Evolutionary conservation across 495 filamentous ascomycete species (phyloP).

Genomic region (Glonium stellatum): DNA sequence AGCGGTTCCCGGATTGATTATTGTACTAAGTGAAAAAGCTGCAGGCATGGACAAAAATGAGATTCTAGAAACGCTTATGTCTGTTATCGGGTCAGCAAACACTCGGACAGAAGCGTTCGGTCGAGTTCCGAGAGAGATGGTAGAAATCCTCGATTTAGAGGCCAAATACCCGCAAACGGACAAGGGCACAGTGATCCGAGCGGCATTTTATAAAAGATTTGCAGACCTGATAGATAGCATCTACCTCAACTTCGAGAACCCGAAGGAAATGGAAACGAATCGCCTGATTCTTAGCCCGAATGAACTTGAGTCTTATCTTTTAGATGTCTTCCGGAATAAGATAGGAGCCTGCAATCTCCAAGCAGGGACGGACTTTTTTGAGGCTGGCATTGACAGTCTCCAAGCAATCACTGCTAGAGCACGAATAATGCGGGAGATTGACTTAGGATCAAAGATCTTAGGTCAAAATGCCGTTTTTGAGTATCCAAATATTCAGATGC

Average conservation of each 20-base stretch:
- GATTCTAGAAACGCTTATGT: no score
- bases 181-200: slow-evolving; percentile 30
- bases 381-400: slow-evolving; percentile 28
- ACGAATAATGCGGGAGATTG: slow-evolving; percentile 15
- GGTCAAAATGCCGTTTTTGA: slow-evolving; percentile 30
- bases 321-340: not conserved
- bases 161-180: slow-evolving; percentile 10
- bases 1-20: no score
- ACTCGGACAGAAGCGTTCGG: no score
- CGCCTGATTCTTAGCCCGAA: not conserved
- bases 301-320: slow-evolving; percentile 11
- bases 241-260: slow-evolving; percentile 8
- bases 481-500: not conserved
- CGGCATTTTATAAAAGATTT: slow-evolving; percentile 26
- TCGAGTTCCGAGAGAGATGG: no score
- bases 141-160: no score
- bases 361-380: slow-evolving; percentile 25
- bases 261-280: not conserved
- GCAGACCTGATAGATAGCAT: slow-evolving; percentile 20
- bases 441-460: slow-evolving; percentile 3
- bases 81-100: no score
- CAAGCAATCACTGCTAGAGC: slow-evolving; percentile 24
- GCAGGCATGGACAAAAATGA: no score
- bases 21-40: not conserved
- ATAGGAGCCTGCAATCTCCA: not conserved